phyloP scores from a whole-genome alignment of 345 rosid species.

The Gossypioides kirkii region DNA sequence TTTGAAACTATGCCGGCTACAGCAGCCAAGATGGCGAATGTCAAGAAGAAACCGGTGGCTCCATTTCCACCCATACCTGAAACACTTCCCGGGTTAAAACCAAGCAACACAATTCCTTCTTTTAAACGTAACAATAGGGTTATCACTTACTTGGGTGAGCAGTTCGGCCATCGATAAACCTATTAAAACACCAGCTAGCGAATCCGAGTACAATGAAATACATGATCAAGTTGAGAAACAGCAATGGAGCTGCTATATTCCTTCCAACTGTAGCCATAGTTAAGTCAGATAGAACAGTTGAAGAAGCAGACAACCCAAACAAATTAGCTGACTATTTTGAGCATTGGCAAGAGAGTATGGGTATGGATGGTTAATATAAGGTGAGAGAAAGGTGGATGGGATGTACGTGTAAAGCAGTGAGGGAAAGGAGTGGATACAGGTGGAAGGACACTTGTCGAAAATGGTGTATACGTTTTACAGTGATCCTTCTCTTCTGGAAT shows the following conservation, averaged over 20 bases:
- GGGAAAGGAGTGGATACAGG: constrained; percentile 29
- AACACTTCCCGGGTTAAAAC: not conserved
- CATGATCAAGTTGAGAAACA: constrained; percentile 83
- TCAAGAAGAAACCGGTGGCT: constrained; percentile 73
- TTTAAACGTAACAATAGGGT: too few species aligned
- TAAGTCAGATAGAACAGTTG: not conserved
- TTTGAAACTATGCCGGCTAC: constrained; percentile 72
- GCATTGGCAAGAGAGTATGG: not conserved
- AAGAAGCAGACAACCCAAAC: not conserved
- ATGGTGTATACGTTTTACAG: not conserved
- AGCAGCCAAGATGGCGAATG: constrained; percentile 50
- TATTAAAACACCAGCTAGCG: constrained; percentile 80
- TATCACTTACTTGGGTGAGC: constrained; percentile 59
- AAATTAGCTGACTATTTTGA: not conserved
- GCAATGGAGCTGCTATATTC: constrained; percentile 76
- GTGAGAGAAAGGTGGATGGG: not conserved
- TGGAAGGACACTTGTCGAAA: constrained; percentile 43
- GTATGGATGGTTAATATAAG: constrained; percentile 1
- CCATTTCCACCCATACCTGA: constrained; percentile 79
- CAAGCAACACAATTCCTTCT: not conserved
- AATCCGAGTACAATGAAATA: constrained; percentile 73
- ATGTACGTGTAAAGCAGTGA: constrained; percentile 24
- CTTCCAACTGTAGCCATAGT: constrained; percentile 53
- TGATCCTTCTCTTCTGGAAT: not conserved
- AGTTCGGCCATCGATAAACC: constrained; percentile 70